Conservation (phyloP, 192 early-diverging fungal genomes). For the Backusella luteola region DNA sequence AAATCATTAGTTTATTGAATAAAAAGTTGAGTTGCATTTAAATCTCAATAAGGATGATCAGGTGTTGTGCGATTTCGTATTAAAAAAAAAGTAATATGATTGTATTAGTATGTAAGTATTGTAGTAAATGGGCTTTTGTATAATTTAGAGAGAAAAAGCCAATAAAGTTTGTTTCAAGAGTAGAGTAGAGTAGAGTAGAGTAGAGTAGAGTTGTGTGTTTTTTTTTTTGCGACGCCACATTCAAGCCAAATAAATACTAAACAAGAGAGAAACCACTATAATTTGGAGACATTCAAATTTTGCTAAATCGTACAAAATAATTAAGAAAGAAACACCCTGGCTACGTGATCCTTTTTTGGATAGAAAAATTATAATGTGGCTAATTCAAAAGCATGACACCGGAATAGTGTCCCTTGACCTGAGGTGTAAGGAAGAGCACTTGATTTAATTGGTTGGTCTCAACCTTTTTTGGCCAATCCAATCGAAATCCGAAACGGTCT, state of each 20-base stretch:
- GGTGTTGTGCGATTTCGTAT: no score
- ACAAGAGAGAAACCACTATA: not conserved
- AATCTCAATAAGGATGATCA: no score
- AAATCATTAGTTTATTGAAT: not conserved
- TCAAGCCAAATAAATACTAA: not conserved
- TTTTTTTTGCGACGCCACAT: not conserved
- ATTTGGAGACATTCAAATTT: not conserved
- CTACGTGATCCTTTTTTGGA: not conserved
- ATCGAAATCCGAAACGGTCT: not conserved
- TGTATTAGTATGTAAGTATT: no score
- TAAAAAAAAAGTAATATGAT: no score
- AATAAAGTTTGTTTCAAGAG: not conserved
- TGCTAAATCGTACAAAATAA: not conserved
- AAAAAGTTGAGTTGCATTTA: no score
- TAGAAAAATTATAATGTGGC: not conserved
- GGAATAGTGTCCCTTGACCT: not conserved
- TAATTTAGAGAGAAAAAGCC: no score
- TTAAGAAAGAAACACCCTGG: not conserved
- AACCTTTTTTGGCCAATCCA: not conserved
- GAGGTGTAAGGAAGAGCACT: not conserved
- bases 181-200: not conserved
- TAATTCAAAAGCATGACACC: not conserved
- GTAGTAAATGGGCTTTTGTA: no score
- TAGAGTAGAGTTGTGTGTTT: not conserved
- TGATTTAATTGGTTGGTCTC: not conserved